Conservation (phyloP, 2,329 filamentous ascomycete species). For the Sporothrix protearum region DNA sequence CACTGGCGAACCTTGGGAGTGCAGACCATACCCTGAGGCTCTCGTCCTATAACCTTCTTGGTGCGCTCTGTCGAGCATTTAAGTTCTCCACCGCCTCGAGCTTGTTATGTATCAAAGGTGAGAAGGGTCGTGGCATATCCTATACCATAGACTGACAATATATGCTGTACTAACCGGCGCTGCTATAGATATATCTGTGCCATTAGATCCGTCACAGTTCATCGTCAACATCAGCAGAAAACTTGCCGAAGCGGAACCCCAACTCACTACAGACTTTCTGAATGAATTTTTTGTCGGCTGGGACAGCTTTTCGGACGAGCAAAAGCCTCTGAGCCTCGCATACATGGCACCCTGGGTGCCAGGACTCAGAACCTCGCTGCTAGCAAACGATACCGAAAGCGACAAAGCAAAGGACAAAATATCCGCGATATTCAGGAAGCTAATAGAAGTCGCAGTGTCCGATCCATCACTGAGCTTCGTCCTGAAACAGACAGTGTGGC, state of each 20-base stretch:
- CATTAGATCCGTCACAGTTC: slow-evolving; percentile 60
- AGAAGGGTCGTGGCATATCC: slow-evolving; percentile 23
- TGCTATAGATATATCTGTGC: slow-evolving; percentile 57
- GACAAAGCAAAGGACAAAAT: slow-evolving; percentile 66
- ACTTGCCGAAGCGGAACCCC: slow-evolving; percentile 60
- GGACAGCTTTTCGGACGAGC: slow-evolving; percentile 65
- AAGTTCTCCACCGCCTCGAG: slow-evolving; percentile 61
- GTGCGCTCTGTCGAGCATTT: slow-evolving; percentile 64
- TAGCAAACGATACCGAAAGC: slow-evolving; percentile 57
- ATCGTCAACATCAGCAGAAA: slow-evolving; percentile 63
- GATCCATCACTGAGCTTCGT: slow-evolving; percentile 58
- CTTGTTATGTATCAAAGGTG: slow-evolving; percentile 60
- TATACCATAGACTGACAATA: neutral
- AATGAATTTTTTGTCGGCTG: slow-evolving; percentile 72
- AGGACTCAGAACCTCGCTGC: slow-evolving; percentile 56
- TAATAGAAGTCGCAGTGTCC: slow-evolving; percentile 62
- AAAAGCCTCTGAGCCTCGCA: slow-evolving; percentile 62
- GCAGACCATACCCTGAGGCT: slow-evolving; percentile 57
- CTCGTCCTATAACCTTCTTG: slow-evolving; percentile 64
- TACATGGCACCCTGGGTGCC: slow-evolving; percentile 69
- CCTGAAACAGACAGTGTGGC: slow-evolving; percentile 65
- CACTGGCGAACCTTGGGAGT: slow-evolving; percentile 63
- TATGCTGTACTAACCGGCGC: neutral
- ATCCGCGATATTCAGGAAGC: slow-evolving; percentile 59
- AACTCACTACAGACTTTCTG: slow-evolving; percentile 64